A percentile compares a stretch with the other conserved stretches of the same genome.
These are phyloP conservation scores for Pseudomicrostroma phylloplanum DNA, from an alignment of 1,284 basidiomycete species.

Conservation along the genomic window DNA sequence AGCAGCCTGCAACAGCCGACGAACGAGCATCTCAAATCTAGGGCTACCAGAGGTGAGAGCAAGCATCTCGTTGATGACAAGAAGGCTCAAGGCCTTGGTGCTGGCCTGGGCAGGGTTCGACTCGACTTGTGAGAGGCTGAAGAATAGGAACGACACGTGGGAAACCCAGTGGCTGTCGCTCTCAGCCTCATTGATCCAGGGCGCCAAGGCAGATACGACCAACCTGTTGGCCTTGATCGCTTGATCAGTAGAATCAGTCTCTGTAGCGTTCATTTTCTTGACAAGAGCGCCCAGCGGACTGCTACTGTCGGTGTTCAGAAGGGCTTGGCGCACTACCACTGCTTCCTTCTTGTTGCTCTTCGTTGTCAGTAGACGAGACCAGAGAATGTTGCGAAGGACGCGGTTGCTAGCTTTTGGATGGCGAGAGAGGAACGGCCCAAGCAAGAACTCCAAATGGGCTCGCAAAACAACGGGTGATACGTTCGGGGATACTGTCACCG, in stretches of 20 bases:
- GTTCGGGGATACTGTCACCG: not conserved
- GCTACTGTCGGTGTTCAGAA: not conserved
- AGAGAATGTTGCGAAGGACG: slow-evolving; percentile 3
- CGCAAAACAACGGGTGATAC: not conserved
- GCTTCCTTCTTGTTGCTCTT: not conserved
- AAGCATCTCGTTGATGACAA: slow-evolving; percentile 2
- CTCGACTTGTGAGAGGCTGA: not conserved
- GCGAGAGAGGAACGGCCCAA: not conserved
- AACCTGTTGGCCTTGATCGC: not conserved
- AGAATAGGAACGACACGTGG: not conserved
- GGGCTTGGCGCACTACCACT: not conserved
- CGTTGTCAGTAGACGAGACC: not conserved
- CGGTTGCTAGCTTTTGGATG: not conserved
- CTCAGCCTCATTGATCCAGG: not conserved
- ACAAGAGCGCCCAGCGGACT: no score
- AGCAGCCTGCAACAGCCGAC: no score
- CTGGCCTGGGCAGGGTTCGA: not conserved
- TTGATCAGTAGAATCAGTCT: not conserved
- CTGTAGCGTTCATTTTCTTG: not conserved
- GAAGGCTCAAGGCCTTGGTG: not conserved
- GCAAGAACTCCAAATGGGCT: not conserved
- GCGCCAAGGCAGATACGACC: not conserved
- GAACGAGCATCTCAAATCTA: no score
- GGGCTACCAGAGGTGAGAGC: not conserved
- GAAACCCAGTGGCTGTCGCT: not conserved